A percentile compares a stretch with the other conserved stretches of the same genome.
These are phyloP conservation scores for Podaxis sp. DNA, from an alignment of 768 basidiomycete species.

Conservation along the genomic window DNA sequence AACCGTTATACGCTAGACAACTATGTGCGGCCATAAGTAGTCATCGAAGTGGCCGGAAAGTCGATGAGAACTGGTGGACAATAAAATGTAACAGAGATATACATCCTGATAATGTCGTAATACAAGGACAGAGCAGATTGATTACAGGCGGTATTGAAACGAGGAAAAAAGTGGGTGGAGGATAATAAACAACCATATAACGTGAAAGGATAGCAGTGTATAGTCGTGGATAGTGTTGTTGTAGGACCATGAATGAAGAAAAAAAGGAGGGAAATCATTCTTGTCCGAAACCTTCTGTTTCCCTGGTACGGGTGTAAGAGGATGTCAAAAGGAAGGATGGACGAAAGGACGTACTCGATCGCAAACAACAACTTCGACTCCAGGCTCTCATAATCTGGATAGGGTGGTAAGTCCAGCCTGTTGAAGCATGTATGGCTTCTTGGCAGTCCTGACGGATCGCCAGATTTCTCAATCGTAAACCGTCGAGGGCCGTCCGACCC, in stretches of 20 bases:
- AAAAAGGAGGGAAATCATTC: constrained; percentile 37
- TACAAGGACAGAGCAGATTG: not conserved
- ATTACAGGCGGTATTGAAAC: not conserved
- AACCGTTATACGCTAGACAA: not conserved
- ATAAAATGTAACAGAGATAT: not conserved
- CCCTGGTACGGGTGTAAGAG: constrained; percentile 37
- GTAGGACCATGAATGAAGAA: not conserved
- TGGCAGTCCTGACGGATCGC: constrained; percentile 84
- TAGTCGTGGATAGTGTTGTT: not conserved
- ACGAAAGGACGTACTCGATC: constrained; percentile 60
- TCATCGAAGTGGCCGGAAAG: not conserved
- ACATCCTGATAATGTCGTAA: not conserved
- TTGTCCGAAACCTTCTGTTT: constrained; percentile 76
- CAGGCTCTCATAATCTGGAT: constrained; percentile 83
- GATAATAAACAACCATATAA: not conserved
- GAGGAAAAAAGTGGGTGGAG: not conserved
- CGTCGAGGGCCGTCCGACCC: constrained; percentile 90
- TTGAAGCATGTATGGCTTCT: constrained; percentile 96
- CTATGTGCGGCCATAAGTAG: not conserved
- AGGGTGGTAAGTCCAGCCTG: constrained; percentile 83
- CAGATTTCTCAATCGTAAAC: constrained; percentile 95
- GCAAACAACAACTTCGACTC: constrained; percentile 85
- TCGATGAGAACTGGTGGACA: not conserved
- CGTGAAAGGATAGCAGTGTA: not conserved
- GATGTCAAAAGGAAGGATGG: constrained; percentile 7